Base-by-base conservation (phyloP, 1,139 yeast species). In the Lodderomyces elongisporus region DNA sequence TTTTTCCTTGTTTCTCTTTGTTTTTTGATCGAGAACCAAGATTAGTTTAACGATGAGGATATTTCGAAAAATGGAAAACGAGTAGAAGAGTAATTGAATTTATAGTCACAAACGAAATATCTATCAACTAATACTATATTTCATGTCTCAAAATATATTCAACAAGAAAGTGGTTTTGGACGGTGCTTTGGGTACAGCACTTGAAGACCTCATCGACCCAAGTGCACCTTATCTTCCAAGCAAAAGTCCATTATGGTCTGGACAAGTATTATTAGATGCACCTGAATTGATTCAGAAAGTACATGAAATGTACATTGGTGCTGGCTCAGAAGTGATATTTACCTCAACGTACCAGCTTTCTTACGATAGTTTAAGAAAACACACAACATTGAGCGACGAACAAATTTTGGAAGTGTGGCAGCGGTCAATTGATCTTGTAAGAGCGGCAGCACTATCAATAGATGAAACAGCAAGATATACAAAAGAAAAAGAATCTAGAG, bases 331-430 rank as follows among this genome's bases (percentile, higher is more conserved):
- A 36, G 52, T 79, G 12, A 58, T 76, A 18, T 65, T 72, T 14
- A 73, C 85, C 1, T 66, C 79, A 7, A 76, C 85, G 1, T 82
- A 82, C 51, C 91, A 82, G 53, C 70, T 77, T 2, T 71, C 77
- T 16, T 49, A 60, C 21, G 53, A 43, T 4, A 73, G 73, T 5
- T 54, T 74, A 33, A 40, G 46, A 14, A 57, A 62, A 34, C 48
- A 54, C 34, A 62, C 61, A 3, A 44, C 52, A 46, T 44, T 53
- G 54, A 36, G 38, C 30, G 47, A 48, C 31, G 42, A 55, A 38
- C 46, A 66, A 38, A 54, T 58, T 17, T 27, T 27, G 5, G 32
- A 34, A 3, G 38, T 64, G 16, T 67, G 71, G 70, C 41, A 43
- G 21, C 41, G 39, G 23, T 47, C 72, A 2, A 51, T 66, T 10